These are phyloP conservation scores for Fragilariopsis cylindrus DNA, from an alignment of 108 stramenopile genomes.

Conservation along the genomic window DNA sequence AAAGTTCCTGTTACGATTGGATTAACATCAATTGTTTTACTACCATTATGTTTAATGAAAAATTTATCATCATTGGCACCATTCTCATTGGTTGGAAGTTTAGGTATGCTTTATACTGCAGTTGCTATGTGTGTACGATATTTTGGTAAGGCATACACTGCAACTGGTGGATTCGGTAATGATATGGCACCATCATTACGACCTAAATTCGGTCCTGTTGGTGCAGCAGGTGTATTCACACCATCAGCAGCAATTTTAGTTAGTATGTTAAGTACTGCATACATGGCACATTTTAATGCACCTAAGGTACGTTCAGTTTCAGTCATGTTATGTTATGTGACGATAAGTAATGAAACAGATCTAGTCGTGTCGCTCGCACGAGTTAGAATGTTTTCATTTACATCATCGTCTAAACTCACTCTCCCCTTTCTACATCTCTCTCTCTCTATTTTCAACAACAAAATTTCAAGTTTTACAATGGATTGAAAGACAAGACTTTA, in stretches of 20 bases:
- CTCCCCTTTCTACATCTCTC: not conserved
- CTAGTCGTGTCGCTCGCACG: not conserved
- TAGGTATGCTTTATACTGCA: slow-evolving; percentile 90
- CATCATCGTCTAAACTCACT: not conserved
- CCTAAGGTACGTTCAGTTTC: slow-evolving; percentile 69
- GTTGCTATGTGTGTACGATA: slow-evolving; percentile 79
- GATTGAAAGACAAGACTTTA: slow-evolving; percentile 91
- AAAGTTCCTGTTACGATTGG: slow-evolving; percentile 64
- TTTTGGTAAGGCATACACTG: slow-evolving; percentile 77
- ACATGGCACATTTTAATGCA: slow-evolving; percentile 95
- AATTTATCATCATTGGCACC: slow-evolving; percentile 84
- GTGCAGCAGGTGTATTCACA: slow-evolving; percentile 71
- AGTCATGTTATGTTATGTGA: not conserved
- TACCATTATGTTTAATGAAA: slow-evolving; percentile 93
- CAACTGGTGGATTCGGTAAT: slow-evolving; percentile 59
- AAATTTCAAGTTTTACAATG: slow-evolving; percentile 87
- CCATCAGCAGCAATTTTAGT: slow-evolving; percentile 86
- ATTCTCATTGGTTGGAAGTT: slow-evolving; percentile 85
- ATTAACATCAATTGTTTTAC: slow-evolving; percentile 76
- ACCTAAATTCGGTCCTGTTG: slow-evolving; percentile 73
- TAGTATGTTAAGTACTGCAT: slow-evolving; percentile 94
- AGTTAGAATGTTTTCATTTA: not conserved
- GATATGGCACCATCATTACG: slow-evolving; percentile 57
- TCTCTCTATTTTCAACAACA: not conserved
- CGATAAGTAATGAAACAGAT: slow-evolving; percentile 63